Evolutionary conservation across 2,329 filamentous ascomycete species (phyloP).

Genomic region (Corynespora cassiicola): DNA sequence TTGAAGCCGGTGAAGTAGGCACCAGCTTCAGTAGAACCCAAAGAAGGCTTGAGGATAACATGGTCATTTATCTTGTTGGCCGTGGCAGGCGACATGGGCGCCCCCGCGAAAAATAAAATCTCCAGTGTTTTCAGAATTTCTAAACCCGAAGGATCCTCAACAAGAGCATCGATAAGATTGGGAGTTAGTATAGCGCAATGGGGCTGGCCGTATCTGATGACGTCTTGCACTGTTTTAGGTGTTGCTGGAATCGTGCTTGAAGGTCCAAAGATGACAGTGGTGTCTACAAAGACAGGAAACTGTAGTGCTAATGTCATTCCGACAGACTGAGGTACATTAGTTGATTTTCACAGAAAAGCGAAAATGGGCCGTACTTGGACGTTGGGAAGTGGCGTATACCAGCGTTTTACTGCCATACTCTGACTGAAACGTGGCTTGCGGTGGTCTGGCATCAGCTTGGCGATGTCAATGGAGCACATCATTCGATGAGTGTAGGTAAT

Average conservation of each 20-base stretch:
- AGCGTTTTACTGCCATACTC: constrained; percentile 5
- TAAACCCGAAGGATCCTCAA: constrained; percentile 6
- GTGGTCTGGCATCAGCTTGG: constrained; percentile 12
- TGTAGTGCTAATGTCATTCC: constrained; percentile 16
- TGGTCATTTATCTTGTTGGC: constrained; percentile 8
- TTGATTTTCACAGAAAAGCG: neutral
- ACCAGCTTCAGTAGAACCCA: constrained; percentile 21
- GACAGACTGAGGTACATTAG: constrained; percentile 9
- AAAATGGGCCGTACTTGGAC: constrained; percentile 9
- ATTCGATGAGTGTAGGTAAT: constrained; percentile 19
- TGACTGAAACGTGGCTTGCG: constrained; percentile 3
- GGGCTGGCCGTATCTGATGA: constrained; percentile 5
- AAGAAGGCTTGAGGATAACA: constrained; percentile 8
- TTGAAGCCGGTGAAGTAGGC: constrained; percentile 6
- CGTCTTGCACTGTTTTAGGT: constrained; percentile 1
- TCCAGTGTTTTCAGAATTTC: constrained; percentile 8
- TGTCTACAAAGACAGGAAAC: constrained; percentile 7
- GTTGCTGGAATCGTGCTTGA: constrained; percentile 2
- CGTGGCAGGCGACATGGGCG: constrained; percentile 4
- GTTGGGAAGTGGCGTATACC: constrained; percentile 15
- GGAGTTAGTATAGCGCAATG: constrained; percentile 10
- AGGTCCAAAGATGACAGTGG: constrained; percentile 10
- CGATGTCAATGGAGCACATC: constrained; percentile 13
- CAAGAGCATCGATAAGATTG: constrained; percentile 9
- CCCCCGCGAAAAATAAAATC: constrained; percentile 16